Evolutionary conservation across 441 rosid species (phyloP), one percentile per base, ranked within the genome.

Genomic region (Pelargonium myrrhifolium): DNA sequence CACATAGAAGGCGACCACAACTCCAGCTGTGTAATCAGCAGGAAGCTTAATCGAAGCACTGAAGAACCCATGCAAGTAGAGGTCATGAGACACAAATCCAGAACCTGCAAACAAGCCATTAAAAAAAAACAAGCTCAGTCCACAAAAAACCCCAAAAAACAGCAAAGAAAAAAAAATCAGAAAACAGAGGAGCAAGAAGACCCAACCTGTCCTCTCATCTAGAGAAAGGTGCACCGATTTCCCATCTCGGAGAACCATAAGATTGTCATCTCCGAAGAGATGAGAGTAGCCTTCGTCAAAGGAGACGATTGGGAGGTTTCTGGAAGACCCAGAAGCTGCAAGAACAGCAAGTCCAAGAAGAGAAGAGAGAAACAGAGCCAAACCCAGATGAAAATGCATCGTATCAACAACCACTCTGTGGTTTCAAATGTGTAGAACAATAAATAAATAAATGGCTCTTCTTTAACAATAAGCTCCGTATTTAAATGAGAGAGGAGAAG

Each of bases 1-100:
- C 75, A 94, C 99, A 78, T 94, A 94, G 73, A 94, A 94, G 9
- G 99, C 99, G 72, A 94, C 94, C 77, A 94, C 98, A 74, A 94
- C 96, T 37, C 99, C 99, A 71, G 98, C 99, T 68, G 99, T 89
- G 71, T 94, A 94, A 88, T 94, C 99, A 61, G 96, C 81, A 77
- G 99, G 99, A 75, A 94, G 74, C 81, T 90, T 94, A 40, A 94
- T 86, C n/a, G 94, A 87, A 71, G 97, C 94, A 76, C 98, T 92
- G 86, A 94, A 94, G 77, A 85, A 85, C 0, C 99, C 99, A 76
- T 89, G 96, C 45, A 88, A 83, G 78, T 94, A 94, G n/a, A 92
- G 78, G 77, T 94, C 99, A 59, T 94, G 93, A 59, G 99, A 94
- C 43, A 80, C 96, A 79, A 94, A 94, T 63, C 99, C 99, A 82